Base-by-base conservation (phyloP, 2,329 filamentous ascomycete genomes). In the Arthrinium phaeospermum region DNA sequence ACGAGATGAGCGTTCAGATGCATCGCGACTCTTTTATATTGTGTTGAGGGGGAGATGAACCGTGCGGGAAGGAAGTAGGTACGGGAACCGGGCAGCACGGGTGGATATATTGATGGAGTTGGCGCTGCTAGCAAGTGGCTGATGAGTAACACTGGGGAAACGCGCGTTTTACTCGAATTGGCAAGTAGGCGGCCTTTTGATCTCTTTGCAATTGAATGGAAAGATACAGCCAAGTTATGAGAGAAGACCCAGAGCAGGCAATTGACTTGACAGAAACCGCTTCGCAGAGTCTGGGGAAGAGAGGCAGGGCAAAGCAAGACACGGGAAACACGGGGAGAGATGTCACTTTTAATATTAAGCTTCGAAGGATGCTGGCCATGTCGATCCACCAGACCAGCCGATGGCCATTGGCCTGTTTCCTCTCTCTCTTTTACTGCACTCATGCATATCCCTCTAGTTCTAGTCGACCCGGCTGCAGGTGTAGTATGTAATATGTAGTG, bases 1-100 rank as follows among this genome's bases (percentile, higher is more conserved):
- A 76, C 76, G 64, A 80, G 72, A 61, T 75, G 70, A 71, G 76
- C 73, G 69, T 76, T 74, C 22, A 79, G 69, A 75, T 79, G 80
- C 80, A 81, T 81, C 51, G 74, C 76, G 53, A 22, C 70, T 24
- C 6, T 27, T 22, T 27, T 49, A 7, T 57, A n/a, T 27, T 22
- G 34, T 4, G 57, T 64, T n/a, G n/a, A 45, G 8, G 41, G 30
- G 44, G 45, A 53, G 47, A 34, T 68, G 70, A 68, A 41, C 45
- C 49, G 46, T 71, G 70, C 24, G 30, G 30, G 69, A 44, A 34
- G 41, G n/a, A n/a, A 24, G 64, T 5, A 44, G 22, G 51, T 51
- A 61, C 30, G 27, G 14, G 13, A 22, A 61, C 22, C 16, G 30
- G 53, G 30, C 14, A 57, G 51, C 51, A 57, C 27, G 27, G 51